These are phyloP conservation scores for Zalaria sp. DNA, from an alignment of 2,329 filamentous ascomycete species.

Conservation along the genomic window DNA sequence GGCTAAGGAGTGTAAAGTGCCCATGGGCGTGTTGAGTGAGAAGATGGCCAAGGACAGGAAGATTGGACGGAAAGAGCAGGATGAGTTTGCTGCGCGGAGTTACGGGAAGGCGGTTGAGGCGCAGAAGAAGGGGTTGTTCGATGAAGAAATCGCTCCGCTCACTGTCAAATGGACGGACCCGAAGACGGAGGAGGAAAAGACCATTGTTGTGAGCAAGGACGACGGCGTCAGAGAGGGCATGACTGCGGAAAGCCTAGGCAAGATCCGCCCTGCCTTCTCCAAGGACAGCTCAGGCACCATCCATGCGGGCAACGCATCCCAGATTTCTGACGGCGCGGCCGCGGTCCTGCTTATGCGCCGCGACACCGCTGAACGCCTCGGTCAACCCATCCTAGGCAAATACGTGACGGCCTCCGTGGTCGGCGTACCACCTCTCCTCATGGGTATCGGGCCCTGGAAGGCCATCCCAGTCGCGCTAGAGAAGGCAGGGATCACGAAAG, in stretches of 20 bases:
- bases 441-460: slow-evolving; percentile 92
- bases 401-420: slow-evolving; percentile 75
- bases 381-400: slow-evolving; percentile 83
- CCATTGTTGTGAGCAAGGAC: slow-evolving; percentile 69
- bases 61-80: slow-evolving; percentile 60
- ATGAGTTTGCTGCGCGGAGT: slow-evolving; percentile 84
- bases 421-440: slow-evolving; percentile 81
- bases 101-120: slow-evolving; percentile 84
- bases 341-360: slow-evolving; percentile 94
- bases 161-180: slow-evolving; percentile 80
- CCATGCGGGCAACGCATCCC: slow-evolving; percentile 90
- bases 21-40: slow-evolving; percentile 90
- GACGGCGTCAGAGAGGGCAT: slow-evolving; percentile 79
- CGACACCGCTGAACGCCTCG: slow-evolving; percentile 73
- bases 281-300: slow-evolving; percentile 76
- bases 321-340: slow-evolving; percentile 90
- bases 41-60: slow-evolving; percentile 80
- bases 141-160: slow-evolving; percentile 79
- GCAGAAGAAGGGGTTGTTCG: slow-evolving; percentile 78
- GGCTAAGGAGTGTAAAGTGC: slow-evolving; percentile 90
- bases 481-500: slow-evolving; percentile 71
- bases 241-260: slow-evolving; percentile 74
- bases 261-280: slow-evolving; percentile 81
- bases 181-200: slow-evolving; percentile 75
- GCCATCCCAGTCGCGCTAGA: slow-evolving; percentile 85